Evolutionary conservation across 257 asterid genomes (phyloP).

Genomic region (Avicennia marina): DNA sequence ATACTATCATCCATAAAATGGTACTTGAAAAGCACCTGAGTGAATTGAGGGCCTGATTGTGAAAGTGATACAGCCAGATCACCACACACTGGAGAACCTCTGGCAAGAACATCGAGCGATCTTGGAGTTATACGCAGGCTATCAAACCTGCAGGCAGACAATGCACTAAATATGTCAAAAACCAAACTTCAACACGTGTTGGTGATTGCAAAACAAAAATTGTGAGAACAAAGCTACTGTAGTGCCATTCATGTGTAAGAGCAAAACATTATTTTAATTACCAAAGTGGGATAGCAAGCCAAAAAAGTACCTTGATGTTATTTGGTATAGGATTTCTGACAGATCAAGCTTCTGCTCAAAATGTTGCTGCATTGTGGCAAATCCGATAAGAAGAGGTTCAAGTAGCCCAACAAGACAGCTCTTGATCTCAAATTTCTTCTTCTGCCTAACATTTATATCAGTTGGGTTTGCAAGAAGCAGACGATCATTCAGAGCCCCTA

Average conservation of each 20-base stretch:
- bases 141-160: conserved; percentile 73
- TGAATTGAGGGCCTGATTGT: conserved; percentile 96
- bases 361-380: conserved; percentile 91
- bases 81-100: conserved; percentile 98
- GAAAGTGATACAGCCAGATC: conserved; percentile 98
- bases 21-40: conserved; percentile 52
- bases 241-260: conserved; percentile 12
- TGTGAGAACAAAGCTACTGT: conserved; percentile 7
- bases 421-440: conserved; percentile 91
- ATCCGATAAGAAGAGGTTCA: conserved; percentile 98
- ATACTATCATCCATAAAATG: conserved; percentile 8
- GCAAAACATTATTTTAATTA: conserved; percentile 6
- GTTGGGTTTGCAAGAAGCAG: conserved; percentile 78
- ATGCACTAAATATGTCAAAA: conserved; percentile 29
- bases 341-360: conserved; percentile 99
- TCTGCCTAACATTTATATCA: conserved; percentile 87
- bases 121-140: conserved; percentile 96
- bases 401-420: conserved; percentile 92
- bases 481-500: conserved; percentile 96
- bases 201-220: conserved; percentile 14
- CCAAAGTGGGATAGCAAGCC: conserved; percentile 10
- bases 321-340: conserved; percentile 94
- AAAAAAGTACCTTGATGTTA: conserved; percentile 79
- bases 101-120: conserved; percentile 94
- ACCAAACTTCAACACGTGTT: conserved; percentile 14